Conservation (phyloP, 768 basidiomycete genomes). For the Agrocybe pediades region DNA sequence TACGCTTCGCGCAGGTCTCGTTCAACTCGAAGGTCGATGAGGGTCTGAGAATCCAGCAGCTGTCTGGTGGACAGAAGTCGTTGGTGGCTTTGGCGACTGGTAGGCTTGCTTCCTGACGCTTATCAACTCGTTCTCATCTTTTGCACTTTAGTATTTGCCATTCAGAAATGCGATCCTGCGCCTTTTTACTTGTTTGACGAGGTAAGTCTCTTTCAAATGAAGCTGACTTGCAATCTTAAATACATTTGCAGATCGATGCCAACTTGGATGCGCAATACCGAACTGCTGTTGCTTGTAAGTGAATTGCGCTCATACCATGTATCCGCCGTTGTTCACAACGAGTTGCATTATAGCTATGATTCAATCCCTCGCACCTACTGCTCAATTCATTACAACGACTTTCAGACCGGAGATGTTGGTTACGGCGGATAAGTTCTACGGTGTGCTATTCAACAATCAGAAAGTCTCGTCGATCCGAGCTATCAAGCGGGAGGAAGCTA, state of each 20-base stretch:
- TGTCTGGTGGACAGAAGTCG: slow-evolving; percentile 97
- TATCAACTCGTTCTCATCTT: background rate
- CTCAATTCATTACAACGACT: slow-evolving; percentile 98
- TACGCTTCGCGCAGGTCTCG: slow-evolving; percentile 66
- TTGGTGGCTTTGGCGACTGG: slow-evolving; percentile 94
- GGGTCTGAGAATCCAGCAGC: slow-evolving; percentile 92
- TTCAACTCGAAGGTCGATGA: slow-evolving; percentile 99
- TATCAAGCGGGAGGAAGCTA: slow-evolving; percentile 89
- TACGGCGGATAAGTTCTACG: slow-evolving; percentile 95
- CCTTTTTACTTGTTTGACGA: slow-evolving; percentile 99
- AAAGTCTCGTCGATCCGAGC: slow-evolving; percentile 89
- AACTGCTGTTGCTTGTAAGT: slow-evolving; percentile 92
- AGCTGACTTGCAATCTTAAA: background rate
- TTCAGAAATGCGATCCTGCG: slow-evolving; percentile 98
- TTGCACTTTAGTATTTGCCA: slow-evolving; percentile 94
- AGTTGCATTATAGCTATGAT: slow-evolving; percentile 77
- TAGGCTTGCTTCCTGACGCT: slow-evolving; percentile 21
- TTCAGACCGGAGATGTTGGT: slow-evolving; percentile 98
- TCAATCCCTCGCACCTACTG: slow-evolving; percentile 80
- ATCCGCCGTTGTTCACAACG: background rate
- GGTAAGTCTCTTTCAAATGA: slow-evolving; percentile 33
- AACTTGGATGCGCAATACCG: slow-evolving; percentile 98
- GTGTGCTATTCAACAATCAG: slow-evolving; percentile 94
- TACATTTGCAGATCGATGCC: slow-evolving; percentile 77
- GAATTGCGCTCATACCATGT: background rate